Percentiles rank a stretch among this genome's conserved stretches.
These are phyloP conservation scores for Fusarium sp. DNA, from an alignment of 2,329 filamentous ascomycete genomes.

Conservation along the genomic window DNA sequence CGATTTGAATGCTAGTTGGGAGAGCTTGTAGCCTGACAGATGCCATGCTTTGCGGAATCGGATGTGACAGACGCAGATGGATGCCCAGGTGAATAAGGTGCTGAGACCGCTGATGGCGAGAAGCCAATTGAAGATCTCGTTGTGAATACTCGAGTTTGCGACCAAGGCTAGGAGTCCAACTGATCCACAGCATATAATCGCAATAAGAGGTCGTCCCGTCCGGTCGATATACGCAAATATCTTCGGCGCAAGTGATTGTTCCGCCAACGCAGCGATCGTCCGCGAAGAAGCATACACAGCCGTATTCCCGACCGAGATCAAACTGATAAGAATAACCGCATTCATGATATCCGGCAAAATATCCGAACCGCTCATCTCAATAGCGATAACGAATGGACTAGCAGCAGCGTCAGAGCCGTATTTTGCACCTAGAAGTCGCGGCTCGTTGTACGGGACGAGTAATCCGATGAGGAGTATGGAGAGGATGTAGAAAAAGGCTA, in stretches of 20 bases:
- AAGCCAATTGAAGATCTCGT: constrained; percentile 82
- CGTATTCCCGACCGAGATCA: constrained; percentile 90
- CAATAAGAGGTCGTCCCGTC: constrained; percentile 79
- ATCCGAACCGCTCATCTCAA: constrained; percentile 82
- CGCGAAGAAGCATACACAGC: constrained; percentile 90
- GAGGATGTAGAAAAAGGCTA: constrained; percentile 88
- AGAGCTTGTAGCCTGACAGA: constrained; percentile 71
- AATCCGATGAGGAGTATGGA: constrained; percentile 84
- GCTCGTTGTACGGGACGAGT: constrained; percentile 79
- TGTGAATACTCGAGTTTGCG: constrained; percentile 69
- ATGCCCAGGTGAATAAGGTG: constrained; percentile 81
- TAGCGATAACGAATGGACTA: constrained; percentile 93
- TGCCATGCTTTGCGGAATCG: constrained; percentile 86
- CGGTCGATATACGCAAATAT: constrained; percentile 84
- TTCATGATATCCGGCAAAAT: constrained; percentile 91
- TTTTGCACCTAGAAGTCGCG: constrained; percentile 67
- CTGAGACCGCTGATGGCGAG: constrained; percentile 78
- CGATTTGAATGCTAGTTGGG: constrained; percentile 82
- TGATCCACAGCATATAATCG: constrained; percentile 73
- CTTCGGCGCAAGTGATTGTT: constrained; percentile 82
- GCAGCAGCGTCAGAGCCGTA: constrained; percentile 73
- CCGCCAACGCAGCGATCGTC: constrained; percentile 32
- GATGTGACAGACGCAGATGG: constrained; percentile 88
- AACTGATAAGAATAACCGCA: constrained; percentile 91
- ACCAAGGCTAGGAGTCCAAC: constrained; percentile 82